Evolutionary conservation across 2,329 filamentous ascomycete species (phyloP).

Genomic region (Pestalotiopsis sp.): DNA sequence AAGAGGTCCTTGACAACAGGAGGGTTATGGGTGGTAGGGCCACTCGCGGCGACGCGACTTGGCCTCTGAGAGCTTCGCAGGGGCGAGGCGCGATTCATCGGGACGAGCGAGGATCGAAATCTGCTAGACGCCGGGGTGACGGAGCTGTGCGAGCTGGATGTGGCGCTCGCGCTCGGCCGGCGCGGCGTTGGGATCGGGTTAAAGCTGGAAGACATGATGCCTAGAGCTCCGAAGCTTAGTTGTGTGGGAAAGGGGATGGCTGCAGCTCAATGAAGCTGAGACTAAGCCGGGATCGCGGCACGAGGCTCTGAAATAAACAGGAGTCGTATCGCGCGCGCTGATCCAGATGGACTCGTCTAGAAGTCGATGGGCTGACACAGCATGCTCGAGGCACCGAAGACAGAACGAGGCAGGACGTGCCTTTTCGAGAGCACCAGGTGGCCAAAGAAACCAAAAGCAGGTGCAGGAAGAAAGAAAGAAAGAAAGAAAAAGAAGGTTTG

Average conservation of each 20-base stretch:
- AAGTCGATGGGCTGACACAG: conserved; percentile 5
- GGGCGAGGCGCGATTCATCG: conserved; percentile 28
- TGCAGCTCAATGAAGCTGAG: neutral
- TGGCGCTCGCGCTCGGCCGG: conserved; percentile 26
- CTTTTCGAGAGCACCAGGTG: neutral
- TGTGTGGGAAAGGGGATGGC: neutral
- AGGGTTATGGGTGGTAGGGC: neutral
- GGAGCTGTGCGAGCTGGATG: conserved; percentile 30
- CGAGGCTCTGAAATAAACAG: neutral
- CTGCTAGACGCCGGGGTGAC: conserved; percentile 28
- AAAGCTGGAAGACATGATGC: conserved; percentile 11
- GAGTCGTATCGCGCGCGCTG: neutral
- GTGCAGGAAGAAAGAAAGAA: neutral
- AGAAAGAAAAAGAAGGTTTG: neutral
- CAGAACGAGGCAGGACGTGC: neutral
- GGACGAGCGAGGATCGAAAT: conserved; percentile 36
- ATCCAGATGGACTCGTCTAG: conserved; percentile 7
- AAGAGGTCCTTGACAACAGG: conserved; percentile 30
- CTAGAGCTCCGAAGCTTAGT: neutral
- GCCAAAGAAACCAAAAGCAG: neutral
- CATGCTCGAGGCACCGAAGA: conserved; percentile 7
- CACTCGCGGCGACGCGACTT: conserved; percentile 14
- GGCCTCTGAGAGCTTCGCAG: conserved; percentile 22
- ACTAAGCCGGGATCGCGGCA: neutral
- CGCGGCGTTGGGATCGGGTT: conserved; percentile 26